phyloP scores from a whole-genome alignment of 371 early-diverging fungal species.

The Amoeboaphelidium protococcarum region DNA sequence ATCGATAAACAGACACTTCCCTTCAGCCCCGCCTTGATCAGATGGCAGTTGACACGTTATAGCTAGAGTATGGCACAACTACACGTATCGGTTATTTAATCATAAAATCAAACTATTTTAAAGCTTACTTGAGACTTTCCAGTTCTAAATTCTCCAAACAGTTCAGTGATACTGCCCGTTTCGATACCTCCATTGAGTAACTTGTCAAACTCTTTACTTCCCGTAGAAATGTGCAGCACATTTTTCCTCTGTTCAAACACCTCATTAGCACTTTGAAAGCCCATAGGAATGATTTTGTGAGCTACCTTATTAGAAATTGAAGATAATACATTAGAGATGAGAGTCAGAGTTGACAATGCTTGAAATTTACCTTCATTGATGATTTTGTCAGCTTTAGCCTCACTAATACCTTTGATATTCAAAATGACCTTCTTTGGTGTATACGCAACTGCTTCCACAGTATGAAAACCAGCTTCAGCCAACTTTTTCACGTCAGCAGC shows the following conservation, averaged over 20 bases:
- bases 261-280: conserved; percentile 91
- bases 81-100: conserved; percentile 11
- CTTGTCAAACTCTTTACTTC: conserved; percentile 84
- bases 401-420: conserved; percentile 90
- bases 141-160: conserved; percentile 99
- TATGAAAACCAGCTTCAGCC: conserved; percentile 73
- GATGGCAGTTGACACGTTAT: conserved; percentile 33
- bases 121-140: conserved; percentile 99
- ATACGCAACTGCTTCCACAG: conserved; percentile 87
- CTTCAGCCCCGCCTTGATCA: conserved; percentile 76
- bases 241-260: conserved; percentile 67
- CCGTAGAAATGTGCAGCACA: conserved; percentile 73
- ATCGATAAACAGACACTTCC: conserved; percentile 95
- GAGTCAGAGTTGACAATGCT: background rate
- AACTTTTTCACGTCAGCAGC: conserved; percentile 62
- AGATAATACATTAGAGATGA: background rate
- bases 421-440: conserved; percentile 82
- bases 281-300: conserved; percentile 77
- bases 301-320: conserved; percentile 20
- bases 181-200: conserved; percentile 93
- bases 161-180: conserved; percentile 94
- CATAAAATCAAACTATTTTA: conserved; percentile 15
- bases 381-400: conserved; percentile 95
- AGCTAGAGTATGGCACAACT: conserved; percentile 1
- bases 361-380: conserved; percentile 46